phyloP scores from a whole-genome alignment of 2,329 filamentous ascomycete species.

The Aspergillus glaucus region DNA sequence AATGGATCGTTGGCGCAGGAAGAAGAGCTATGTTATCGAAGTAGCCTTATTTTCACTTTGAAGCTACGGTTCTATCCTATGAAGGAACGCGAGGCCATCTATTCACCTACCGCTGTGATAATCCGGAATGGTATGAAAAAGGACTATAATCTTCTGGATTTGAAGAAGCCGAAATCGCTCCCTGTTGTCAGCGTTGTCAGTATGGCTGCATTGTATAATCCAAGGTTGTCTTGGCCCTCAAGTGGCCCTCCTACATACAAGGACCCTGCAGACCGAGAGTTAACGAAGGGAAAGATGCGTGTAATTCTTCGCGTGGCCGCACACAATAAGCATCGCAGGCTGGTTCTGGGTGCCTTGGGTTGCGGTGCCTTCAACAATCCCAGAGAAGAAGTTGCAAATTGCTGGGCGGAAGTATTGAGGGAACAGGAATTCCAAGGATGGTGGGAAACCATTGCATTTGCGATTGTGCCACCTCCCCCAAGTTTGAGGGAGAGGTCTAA shows the following conservation, averaged over 20 bases:
- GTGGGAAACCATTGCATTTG: slow-evolving; percentile 62
- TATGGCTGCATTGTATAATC: slow-evolving; percentile 50
- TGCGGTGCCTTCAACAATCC: slow-evolving; percentile 64
- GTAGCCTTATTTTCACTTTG: slow-evolving; percentile 37
- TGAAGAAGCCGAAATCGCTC: slow-evolving; percentile 27
- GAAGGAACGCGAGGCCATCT: slow-evolving; percentile 46
- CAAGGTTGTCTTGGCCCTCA: slow-evolving; percentile 20
- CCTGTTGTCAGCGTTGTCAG: slow-evolving; percentile 56
- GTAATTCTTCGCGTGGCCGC: slow-evolving; percentile 55
- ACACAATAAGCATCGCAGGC: slow-evolving; percentile 47
- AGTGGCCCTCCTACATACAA: slow-evolving; percentile 30
- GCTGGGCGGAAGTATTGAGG: slow-evolving; percentile 56
- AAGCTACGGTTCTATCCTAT: slow-evolving; percentile 49
- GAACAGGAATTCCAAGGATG: slow-evolving; percentile 59
- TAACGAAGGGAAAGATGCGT: slow-evolving; percentile 60
- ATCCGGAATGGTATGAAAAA: slow-evolving; percentile 47
- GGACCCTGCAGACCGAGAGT: slow-evolving; percentile 39
- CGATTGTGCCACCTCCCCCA: slow-evolving; percentile 38
- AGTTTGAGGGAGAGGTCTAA: slow-evolving; percentile 19
- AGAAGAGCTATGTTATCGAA: slow-evolving; percentile 62
- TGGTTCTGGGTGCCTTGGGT: slow-evolving; percentile 64
- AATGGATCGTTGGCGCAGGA: slow-evolving; percentile 60
- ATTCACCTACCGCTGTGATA: slow-evolving; percentile 55
- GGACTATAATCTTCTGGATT: slow-evolving; percentile 44
- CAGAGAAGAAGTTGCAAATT: slow-evolving; percentile 53